These are phyloP conservation scores for Tripterygium wilfordii DNA, from an alignment of 177 flowering plant genomes.

Conservation along the genomic window DNA sequence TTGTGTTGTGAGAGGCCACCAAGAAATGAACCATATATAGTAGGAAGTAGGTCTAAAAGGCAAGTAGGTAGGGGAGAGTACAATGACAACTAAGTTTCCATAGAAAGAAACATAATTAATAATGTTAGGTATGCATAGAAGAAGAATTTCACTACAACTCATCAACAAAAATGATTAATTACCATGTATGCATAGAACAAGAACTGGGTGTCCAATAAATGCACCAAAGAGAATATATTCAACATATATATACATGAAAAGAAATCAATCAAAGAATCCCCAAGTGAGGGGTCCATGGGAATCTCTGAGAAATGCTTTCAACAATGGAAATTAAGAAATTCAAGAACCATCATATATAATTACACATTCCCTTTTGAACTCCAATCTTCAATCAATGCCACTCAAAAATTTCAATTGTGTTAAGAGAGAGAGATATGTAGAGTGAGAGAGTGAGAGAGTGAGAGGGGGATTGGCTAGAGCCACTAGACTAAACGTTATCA, in stretches of 20 bases:
- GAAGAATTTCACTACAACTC: slow-evolving; percentile 10
- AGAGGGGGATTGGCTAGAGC: not conserved
- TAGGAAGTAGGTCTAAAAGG: not conserved
- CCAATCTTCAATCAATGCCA: too few relatives aligned
- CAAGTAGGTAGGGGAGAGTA: not conserved
- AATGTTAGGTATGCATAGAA: not conserved
- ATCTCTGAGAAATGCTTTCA: too few relatives aligned
- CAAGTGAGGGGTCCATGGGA: too few relatives aligned
- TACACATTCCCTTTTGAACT: too few relatives aligned
- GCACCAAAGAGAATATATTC: slow-evolving; percentile 5
- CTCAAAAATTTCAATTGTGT: not conserved
- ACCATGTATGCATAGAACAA: too few relatives aligned
- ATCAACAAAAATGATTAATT: not conserved
- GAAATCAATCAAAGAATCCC: slow-evolving; percentile 1
- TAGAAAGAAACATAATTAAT: slow-evolving; percentile 5
- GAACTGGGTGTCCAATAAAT: slow-evolving; percentile 21
- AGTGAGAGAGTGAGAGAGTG: not conserved
- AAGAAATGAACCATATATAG: not conserved
- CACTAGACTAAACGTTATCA: not conserved
- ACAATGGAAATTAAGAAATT: too few relatives aligned
- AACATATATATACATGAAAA: slow-evolving; percentile 1
- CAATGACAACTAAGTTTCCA: not conserved
- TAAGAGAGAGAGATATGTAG: too few relatives aligned
- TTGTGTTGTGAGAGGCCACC: too few relatives aligned
- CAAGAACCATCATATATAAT: too few relatives aligned